Evolutionary conservation across 306 rosid genomes (phyloP).

Genomic region (Cicer yamashitae): DNA sequence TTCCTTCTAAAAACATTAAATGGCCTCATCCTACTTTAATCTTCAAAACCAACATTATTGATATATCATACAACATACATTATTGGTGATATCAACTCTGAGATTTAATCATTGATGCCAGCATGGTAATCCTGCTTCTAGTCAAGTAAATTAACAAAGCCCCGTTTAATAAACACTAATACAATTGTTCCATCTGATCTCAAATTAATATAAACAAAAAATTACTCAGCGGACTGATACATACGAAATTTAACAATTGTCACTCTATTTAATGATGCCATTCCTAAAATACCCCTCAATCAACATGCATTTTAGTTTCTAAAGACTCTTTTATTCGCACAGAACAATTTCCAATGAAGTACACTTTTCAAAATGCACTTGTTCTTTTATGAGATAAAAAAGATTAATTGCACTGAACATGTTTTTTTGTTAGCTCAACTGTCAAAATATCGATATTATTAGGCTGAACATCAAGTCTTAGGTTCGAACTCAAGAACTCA

Average conservation of each 20-base stretch:
- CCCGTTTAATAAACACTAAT: not conserved
- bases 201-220: not conserved
- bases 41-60: not conserved
- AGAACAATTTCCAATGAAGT: not conserved
- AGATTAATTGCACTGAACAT: not conserved
- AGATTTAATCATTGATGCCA: slow-evolving; percentile 18
- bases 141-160: not conserved
- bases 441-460: too few relatives aligned
- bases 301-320: not conserved
- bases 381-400: not conserved
- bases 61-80: not conserved
- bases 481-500: too few relatives aligned
- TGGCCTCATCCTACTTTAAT: slow-evolving; percentile 13
- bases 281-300: not conserved
- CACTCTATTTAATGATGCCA: not conserved
- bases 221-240: not conserved
- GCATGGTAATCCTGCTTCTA: not conserved
- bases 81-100: not conserved
- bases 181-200: not conserved
- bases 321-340: not conserved
- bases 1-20: not conserved
- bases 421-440: too few relatives aligned
- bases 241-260: not conserved
- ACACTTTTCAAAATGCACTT: not conserved
- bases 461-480: too few relatives aligned